These are phyloP conservation scores for Verticillium alfalfae DNA, from an alignment of 2,329 filamentous ascomycete genomes.

Conservation along the genomic window DNA sequence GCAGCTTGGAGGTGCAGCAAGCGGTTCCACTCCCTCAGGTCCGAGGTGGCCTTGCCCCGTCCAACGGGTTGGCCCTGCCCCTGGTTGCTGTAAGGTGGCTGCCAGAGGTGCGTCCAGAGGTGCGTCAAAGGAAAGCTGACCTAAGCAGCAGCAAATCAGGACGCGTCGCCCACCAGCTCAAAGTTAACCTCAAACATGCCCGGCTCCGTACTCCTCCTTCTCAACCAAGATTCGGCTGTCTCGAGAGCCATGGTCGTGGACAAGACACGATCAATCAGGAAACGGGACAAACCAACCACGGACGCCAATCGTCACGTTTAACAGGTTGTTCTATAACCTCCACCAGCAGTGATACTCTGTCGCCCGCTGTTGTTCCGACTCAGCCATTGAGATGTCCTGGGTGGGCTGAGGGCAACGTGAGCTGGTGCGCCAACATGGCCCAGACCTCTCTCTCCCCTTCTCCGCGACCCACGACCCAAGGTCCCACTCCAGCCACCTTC, in stretches of 20 bases:
- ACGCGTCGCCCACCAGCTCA: constrained; percentile 17
- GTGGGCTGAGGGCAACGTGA: neutral
- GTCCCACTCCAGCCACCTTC: neutral
- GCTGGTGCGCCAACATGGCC: neutral
- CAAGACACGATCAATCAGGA: neutral
- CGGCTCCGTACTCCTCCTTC: constrained; percentile 7
- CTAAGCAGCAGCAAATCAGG: constrained; percentile 22
- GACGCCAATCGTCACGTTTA: neutral
- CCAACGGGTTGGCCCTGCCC: neutral
- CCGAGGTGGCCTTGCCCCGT: neutral
- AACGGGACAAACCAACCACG: neutral
- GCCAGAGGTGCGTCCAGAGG: neutral
- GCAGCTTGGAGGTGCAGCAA: neutral
- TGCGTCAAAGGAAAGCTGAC: constrained; percentile 4
- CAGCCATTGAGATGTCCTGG: neutral
- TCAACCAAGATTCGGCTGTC: neutral
- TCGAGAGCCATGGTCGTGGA: neutral
- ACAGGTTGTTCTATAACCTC: constrained; percentile 10
- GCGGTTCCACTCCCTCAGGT: neutral
- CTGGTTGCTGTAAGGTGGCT: neutral
- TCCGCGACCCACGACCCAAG: neutral
- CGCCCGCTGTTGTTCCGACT: neutral
- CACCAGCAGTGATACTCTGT: neutral
- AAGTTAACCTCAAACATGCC: constrained; percentile 36
- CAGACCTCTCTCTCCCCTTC: neutral